Base-by-base conservation (phyloP, 345 rosid genomes). In the Syzygium grande region DNA sequence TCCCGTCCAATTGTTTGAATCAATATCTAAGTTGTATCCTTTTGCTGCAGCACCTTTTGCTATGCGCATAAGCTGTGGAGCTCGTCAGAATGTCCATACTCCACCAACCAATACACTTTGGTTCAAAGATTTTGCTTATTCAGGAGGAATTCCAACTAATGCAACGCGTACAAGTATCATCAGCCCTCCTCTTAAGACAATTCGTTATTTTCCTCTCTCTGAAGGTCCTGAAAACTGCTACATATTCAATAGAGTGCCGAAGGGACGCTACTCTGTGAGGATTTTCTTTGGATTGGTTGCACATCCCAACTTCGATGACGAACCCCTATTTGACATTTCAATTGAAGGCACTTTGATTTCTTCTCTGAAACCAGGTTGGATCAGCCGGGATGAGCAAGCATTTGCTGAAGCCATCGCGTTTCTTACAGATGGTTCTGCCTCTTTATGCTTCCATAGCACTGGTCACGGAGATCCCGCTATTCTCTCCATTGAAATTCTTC, bases 381-480 rank as follows among this genome's bases (percentile, higher is more conserved):
- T 94, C 88, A 86, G 59, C 83, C 92, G 94, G 4, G 95, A 95
- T 89, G 95, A 96, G 84, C 99, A 94, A 92, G 92, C 92, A 51
- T 98, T 98, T 68, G 92, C 93, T 46, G 99, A 98, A 90, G 98
- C 96, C 83, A 91, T 89, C 77, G 91, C 96, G 77, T 95, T 95
- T 89, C 98, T 98, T 87, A 89, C 88, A 8, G 95, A 92, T 90
- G 98, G 98, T 9, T 93, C 97, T 0, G 92, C 94, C 41, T 93
- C 99, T 2, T 92, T 98, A 12, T 98, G 99, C 92, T 97, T 98
- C 89, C 99, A 98, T 38, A 95, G 99, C 86, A 98, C 99, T 7
- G 99, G 99, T 83, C 99, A 95, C 88, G 99, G 99, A 41, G 99
- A 97, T 92, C 99, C 99, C 34, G 95, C 98, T 0, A 93, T 98